Base-by-base conservation (phyloP, 306 rosid genomes). In the Fragaria vesca region DNA sequence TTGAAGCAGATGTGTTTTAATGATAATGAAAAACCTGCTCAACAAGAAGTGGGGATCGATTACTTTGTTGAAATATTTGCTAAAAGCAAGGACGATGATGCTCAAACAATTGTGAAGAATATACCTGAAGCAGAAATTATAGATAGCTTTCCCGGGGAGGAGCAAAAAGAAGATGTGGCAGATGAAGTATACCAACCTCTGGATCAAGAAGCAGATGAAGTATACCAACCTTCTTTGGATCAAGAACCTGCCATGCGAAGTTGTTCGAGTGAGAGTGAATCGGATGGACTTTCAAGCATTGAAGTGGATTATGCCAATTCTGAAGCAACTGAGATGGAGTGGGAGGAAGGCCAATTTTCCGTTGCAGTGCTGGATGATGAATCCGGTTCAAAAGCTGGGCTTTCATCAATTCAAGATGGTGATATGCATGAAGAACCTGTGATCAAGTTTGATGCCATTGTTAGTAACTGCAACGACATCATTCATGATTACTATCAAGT, bases 31-130 rank as follows among this genome's bases (percentile, higher is more conserved):
- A 47, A 43, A 60, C 12, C 79, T 66, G 75, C 85, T 62, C 80
- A 60, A 46, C 11, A 71, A 47, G 86, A 86, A 72, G 81, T 58
- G 28, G 83, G 81, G 32, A 36, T 80, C 72, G 89, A 84, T 73
- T 76, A 82, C 84, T 90, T 89, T 43, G 73, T 95, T 71, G 97
- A 88, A 86, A 80, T 94, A 75, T 92, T 81, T 80, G 81, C 84
- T 66, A 74, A 80, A 60, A 76, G 62, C 54, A 74, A 69, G 69
- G 88, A 75, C 57, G 51, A 66, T 57, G 52, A 30, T 57, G 54
- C 54, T 63, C 79, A 76, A 58, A 48, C 75, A 69, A 34, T 38
- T 18, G 2, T 36, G 75, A 63, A 81, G 77, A 34, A 72, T 38
- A 4, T n/a, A 9, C 4, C 51, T 66, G 85, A 83, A 81, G 67